Percentiles rank a stretch among this genome's conserved stretches.
Conservation (phyloP, 345 rosid genomes). For the Pistacia vera region DNA sequence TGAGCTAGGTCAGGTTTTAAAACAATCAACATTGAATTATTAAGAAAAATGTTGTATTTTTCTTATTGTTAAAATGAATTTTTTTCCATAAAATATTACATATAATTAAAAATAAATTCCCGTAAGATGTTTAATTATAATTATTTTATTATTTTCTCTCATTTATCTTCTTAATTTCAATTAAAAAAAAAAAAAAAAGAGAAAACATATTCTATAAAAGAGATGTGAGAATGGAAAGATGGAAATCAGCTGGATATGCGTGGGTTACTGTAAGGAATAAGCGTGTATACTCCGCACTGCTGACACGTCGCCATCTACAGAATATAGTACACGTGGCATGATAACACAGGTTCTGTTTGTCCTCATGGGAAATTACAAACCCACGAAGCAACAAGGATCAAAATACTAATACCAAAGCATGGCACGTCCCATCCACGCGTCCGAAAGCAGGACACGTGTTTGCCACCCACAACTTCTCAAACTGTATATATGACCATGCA, state of each 20-base stretch:
- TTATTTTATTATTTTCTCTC: too few species aligned
- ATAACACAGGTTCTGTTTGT: neutral
- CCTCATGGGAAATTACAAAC: neutral
- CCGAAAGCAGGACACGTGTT: constrained; percentile 20
- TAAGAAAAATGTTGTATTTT: too few species aligned
- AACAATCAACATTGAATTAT: too few species aligned
- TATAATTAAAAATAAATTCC: too few species aligned
- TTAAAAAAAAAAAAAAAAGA: too few species aligned
- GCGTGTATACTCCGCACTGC: neutral
- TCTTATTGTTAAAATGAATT: too few species aligned
- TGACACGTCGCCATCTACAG: neutral
- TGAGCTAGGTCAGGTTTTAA: too few species aligned
- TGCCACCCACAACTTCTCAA: neutral
- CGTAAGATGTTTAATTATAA: too few species aligned
- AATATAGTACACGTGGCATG: neutral
- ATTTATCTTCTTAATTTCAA: neutral
- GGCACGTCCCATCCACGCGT: constrained; percentile 38
- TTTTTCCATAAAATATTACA: too few species aligned
- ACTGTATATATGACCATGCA: neutral
- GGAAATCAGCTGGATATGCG: neutral
- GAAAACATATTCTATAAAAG: too few species aligned
- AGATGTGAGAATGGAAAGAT: too few species aligned
- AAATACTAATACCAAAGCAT: neutral
- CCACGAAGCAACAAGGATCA: constrained; percentile 11
- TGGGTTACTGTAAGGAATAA: neutral